Percentiles rank a stretch among this genome's conserved stretches.
Evolutionary conservation across 2,329 filamentous ascomycete species (phyloP).

Genomic region (Penicillium sp.): DNA sequence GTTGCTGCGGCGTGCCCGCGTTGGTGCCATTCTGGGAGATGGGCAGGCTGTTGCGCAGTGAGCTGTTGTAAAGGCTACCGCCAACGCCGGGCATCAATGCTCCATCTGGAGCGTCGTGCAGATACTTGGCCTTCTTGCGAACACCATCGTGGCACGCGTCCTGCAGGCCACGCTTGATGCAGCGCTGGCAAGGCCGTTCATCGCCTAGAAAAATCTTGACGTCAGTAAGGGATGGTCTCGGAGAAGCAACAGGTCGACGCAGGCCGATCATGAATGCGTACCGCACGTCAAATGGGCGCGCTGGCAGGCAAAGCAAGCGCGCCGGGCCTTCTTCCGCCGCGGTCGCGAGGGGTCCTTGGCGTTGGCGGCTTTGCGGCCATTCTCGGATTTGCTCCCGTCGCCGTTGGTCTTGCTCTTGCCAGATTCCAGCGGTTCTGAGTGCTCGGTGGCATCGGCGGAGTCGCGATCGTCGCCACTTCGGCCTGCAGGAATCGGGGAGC

Average conservation of each 20-base stretch:
- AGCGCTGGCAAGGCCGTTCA: constrained; percentile 88
- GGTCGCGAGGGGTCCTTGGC: constrained; percentile 89
- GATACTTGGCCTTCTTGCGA: constrained; percentile 97
- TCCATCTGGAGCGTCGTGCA: constrained; percentile 90
- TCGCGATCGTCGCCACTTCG: constrained; percentile 40
- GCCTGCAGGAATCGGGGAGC: constrained; percentile 37
- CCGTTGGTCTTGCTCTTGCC: constrained; percentile 47
- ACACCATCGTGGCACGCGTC: constrained; percentile 94
- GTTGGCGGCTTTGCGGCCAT: constrained; percentile 60
- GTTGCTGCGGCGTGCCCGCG: constrained; percentile 25
- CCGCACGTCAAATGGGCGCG: constrained; percentile 96
- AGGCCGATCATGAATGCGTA: constrained; percentile 55
- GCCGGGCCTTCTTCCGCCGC: constrained; percentile 88
- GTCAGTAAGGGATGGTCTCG: constrained; percentile 3
- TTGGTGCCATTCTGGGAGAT: constrained; percentile 34
- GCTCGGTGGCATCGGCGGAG: constrained; percentile 36
- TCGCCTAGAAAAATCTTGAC: constrained; percentile 67
- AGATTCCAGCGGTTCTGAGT: constrained; percentile 40
- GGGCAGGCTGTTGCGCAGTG: constrained; percentile 31
- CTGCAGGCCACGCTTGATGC: constrained; percentile 87
- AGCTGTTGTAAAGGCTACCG: constrained; percentile 53
- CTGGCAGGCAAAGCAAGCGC: constrained; percentile 96
- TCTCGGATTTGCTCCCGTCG: constrained; percentile 56
- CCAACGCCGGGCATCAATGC: constrained; percentile 82
- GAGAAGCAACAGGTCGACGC: too few relatives aligned